These are phyloP conservation scores for Russula olivacea DNA, from an alignment of 768 basidiomycete genomes.

Conservation along the genomic window DNA sequence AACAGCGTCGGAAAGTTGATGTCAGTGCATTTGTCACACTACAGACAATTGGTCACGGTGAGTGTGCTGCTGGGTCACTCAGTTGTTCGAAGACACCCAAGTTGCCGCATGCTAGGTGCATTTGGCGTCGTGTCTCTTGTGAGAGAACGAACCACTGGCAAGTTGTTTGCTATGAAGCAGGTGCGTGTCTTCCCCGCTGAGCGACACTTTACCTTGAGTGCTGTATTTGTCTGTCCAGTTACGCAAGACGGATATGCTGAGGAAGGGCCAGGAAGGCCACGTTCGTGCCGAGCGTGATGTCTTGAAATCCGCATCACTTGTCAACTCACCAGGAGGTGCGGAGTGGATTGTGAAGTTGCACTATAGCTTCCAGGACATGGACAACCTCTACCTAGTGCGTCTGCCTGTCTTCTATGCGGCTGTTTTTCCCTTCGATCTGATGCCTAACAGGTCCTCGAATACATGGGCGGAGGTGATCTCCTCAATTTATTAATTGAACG, in stretches of 20 bases:
- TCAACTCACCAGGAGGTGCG: slow-evolving; percentile 64
- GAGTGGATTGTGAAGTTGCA: slow-evolving; percentile 93
- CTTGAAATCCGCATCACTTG: slow-evolving; percentile 81
- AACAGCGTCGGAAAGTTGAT: slow-evolving; percentile 75
- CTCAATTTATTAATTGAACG: slow-evolving; percentile 92
- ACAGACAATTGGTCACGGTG: slow-evolving; percentile 93
- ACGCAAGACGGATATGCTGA: slow-evolving; percentile 87
- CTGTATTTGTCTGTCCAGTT: slow-evolving; percentile 41
- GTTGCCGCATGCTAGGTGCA: slow-evolving; percentile 53
- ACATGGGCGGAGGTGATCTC: slow-evolving; percentile 95
- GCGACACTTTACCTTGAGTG: slow-evolving; percentile 22
- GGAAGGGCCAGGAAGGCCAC: slow-evolving; percentile 96
- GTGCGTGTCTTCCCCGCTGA: slow-evolving; percentile 36
- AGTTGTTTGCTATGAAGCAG: slow-evolving; percentile 96
- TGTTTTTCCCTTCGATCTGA: slow-evolving; percentile 43
- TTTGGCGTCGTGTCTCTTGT: slow-evolving; percentile 96
- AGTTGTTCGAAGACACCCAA: slow-evolving; percentile 15
- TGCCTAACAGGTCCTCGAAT: slow-evolving; percentile 72
- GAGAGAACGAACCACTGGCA: slow-evolving; percentile 69
- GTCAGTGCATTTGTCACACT: slow-evolving; percentile 81
- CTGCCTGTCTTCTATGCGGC: slow-evolving; percentile 21
- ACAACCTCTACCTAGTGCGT: slow-evolving; percentile 88
- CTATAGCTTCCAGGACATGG: slow-evolving; percentile 94
- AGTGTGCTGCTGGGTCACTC: slow-evolving; percentile 27
- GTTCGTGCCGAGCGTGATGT: slow-evolving; percentile 94